Percentiles rank a stretch among this genome's conserved stretches.
phyloP scores from a whole-genome alignment of 1,284 basidiomycete genomes.

The Austroboletus niveus region DNA sequence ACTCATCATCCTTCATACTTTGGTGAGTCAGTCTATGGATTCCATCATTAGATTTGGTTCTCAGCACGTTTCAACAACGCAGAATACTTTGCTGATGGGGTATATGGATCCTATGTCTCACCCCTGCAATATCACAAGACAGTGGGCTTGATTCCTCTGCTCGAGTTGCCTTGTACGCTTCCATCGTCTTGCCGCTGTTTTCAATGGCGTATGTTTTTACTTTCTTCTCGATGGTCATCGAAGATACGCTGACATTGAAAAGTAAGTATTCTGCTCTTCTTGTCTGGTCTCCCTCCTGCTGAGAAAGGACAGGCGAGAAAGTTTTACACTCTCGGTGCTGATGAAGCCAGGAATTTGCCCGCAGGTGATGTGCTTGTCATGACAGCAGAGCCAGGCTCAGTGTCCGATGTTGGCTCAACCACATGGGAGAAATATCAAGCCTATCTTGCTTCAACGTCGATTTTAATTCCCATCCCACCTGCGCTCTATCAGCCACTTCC shows the following conservation, averaged over 20 bases:
- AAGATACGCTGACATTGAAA: not conserved
- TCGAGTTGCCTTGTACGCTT: slow-evolving; percentile 55
- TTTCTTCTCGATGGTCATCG: no score
- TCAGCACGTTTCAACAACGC: not conserved
- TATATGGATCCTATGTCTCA: slow-evolving; percentile 63
- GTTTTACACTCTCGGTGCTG: slow-evolving; percentile 53
- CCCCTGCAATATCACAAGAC: slow-evolving; percentile 47
- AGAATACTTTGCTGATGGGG: slow-evolving; percentile 76
- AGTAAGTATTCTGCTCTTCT: slow-evolving; percentile 63
- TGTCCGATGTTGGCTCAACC: not conserved
- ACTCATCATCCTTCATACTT: slow-evolving; percentile 60
- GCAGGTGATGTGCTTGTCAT: slow-evolving; percentile 14
- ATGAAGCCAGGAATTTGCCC: no score
- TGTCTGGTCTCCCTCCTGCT: slow-evolving; percentile 68
- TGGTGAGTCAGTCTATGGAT: slow-evolving; percentile 53
- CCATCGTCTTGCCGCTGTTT: slow-evolving; percentile 63
- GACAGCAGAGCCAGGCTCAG: not conserved
- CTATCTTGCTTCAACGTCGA: slow-evolving; percentile 60
- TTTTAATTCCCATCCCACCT: slow-evolving; percentile 67
- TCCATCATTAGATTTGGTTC: not conserved
- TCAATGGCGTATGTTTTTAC: slow-evolving; percentile 45
- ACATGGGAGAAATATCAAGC: slow-evolving; percentile 58
- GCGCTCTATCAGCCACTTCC: slow-evolving; percentile 58
- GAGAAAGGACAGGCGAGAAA: slow-evolving; percentile 70
- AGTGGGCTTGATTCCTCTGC: slow-evolving; percentile 42